Base-by-base conservation (phyloP, 352 stramenopile genomes). In the Pythium inflatum region DNA sequence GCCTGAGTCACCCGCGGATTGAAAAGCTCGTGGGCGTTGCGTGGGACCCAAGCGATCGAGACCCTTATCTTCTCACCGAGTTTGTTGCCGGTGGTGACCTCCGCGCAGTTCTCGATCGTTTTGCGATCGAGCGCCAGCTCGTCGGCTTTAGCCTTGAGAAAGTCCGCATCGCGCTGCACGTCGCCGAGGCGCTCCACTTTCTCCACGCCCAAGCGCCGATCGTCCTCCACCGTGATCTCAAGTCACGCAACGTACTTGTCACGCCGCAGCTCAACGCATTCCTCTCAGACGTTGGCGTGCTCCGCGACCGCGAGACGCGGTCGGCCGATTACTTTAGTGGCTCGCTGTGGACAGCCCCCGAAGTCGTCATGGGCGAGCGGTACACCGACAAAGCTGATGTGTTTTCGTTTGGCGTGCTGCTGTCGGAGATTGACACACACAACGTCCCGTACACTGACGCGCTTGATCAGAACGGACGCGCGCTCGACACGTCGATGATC, bases 1-100 rank as follows among this genome's bases (percentile, higher is more conserved):
- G 66, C 30, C 65, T 91, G 16, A 75, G 82, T 16, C 83, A 91
- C 64, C 75, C 74, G 56, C 82, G 78, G 28, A 84, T 91, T 41
- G 78, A 90, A 5, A 64, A 62, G 13, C 40, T 75, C 1, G 38
- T 62, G 14, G 68, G 33, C 20, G 34, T 58, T 34, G 63, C 66
- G n/a, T 64, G 51, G 38, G 56, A 62, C 31, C 50, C 68, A 18
- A 63, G 46, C 41, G 43, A 55, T 14, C 61, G 27, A 24, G 57
- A 49, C 20, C 69, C 53, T 9, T 78, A 65, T 60, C 76, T 77
- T 20, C 82, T 61, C 62, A 85, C 80, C 4, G 76, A 77, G 25
- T 68, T 31, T 18, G 27, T 31, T 1, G 24, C 27, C 20, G 61
- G 50, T 20, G 50, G 49, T 25, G 50, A 68, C 50, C 59, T 66